These are phyloP conservation scores for Saccharomycopsis malanga DNA, from an alignment of 805 yeast genomes.

Conservation along the genomic window DNA sequence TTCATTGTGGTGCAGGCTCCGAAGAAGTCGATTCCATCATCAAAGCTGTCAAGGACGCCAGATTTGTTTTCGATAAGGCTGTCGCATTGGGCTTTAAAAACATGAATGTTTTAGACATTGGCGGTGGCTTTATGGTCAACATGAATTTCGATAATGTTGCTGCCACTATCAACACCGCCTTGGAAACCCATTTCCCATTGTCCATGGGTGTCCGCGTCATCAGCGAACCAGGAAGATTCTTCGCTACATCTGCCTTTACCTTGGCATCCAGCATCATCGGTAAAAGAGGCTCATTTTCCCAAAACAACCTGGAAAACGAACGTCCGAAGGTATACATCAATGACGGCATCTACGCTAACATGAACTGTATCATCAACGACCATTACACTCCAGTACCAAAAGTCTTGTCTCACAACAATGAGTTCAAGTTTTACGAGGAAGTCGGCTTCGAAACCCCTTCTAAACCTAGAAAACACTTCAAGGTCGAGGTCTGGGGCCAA, in stretches of 20 bases:
- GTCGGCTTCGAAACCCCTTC: slow-evolving; percentile 40
- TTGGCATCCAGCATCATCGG: slow-evolving; percentile 82
- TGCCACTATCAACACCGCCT: slow-evolving; percentile 44
- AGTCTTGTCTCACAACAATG: slow-evolving; percentile 51
- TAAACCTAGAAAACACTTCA: slow-evolving; percentile 8
- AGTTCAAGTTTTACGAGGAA: slow-evolving; percentile 33
- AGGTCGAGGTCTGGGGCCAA: slow-evolving; percentile 91
- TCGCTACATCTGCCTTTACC: slow-evolving; percentile 80
- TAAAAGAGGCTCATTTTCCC: slow-evolving; percentile 42
- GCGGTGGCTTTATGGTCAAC: slow-evolving; percentile 81
- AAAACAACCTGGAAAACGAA: slow-evolving; percentile 26
- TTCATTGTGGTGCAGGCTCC: slow-evolving; percentile 95
- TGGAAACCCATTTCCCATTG: slow-evolving; percentile 54
- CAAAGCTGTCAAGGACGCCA: slow-evolving; percentile 68
- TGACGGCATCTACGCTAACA: slow-evolving; percentile 93
- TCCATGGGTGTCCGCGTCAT: slow-evolving; percentile 43
- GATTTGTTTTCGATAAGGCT: slow-evolving; percentile 58
- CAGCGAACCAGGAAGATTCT: slow-evolving; percentile 92
- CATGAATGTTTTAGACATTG: slow-evolving; percentile 68
- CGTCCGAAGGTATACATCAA: slow-evolving; percentile 76
- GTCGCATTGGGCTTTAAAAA: slow-evolving; percentile 34
- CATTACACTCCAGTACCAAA: slow-evolving; percentile 75
- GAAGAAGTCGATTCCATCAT: slow-evolving; percentile 58
- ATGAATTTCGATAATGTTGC: slow-evolving; percentile 54
- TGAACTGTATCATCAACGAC: slow-evolving; percentile 90